Conservation (phyloP, 306 rosid genomes). For the Oxytropis ochrocephala region DNA sequence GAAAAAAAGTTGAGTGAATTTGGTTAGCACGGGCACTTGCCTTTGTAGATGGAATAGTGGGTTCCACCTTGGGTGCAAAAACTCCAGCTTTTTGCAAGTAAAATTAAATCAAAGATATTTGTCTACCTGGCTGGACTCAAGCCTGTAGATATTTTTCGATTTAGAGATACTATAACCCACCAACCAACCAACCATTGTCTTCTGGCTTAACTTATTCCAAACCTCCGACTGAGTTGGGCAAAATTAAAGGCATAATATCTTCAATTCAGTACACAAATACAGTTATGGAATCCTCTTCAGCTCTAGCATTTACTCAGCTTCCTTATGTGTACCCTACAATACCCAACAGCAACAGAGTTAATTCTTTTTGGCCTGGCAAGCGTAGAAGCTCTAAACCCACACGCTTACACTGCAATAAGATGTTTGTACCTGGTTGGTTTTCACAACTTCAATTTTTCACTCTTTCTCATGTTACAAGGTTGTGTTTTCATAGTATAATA, state of each 20-base stretch:
- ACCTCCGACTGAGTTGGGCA: neutral
- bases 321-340: conserved; percentile 46
- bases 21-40: too few relatives aligned
- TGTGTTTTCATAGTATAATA: neutral
- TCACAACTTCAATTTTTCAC: conserved; percentile 17
- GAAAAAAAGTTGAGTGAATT: too few relatives aligned
- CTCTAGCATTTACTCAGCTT: conserved; percentile 40
- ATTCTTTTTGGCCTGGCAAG: conserved; percentile 38
- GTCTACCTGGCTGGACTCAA: neutral
- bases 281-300: conserved; percentile 62
- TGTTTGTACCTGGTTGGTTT: conserved; percentile 81
- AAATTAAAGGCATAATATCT: conserved; percentile 1
- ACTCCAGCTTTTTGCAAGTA: neutral
- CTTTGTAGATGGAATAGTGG: neutral
- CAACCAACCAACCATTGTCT: neutral
- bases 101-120: conserved; percentile 34
- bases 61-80: conserved; percentile 22
- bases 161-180: conserved; percentile 1
- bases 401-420: conserved; percentile 67
- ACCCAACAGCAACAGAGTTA: conserved; percentile 25
- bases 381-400: conserved; percentile 32
- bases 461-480: neutral
- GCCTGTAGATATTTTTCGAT: conserved; percentile 32
- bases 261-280: neutral
- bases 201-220: neutral